A percentile compares a stretch with the other conserved stretches of the same genome.
These are phyloP conservation scores for Sugiyamaella marilandica DNA, from an alignment of 805 yeast genomes.

Conservation along the genomic window DNA sequence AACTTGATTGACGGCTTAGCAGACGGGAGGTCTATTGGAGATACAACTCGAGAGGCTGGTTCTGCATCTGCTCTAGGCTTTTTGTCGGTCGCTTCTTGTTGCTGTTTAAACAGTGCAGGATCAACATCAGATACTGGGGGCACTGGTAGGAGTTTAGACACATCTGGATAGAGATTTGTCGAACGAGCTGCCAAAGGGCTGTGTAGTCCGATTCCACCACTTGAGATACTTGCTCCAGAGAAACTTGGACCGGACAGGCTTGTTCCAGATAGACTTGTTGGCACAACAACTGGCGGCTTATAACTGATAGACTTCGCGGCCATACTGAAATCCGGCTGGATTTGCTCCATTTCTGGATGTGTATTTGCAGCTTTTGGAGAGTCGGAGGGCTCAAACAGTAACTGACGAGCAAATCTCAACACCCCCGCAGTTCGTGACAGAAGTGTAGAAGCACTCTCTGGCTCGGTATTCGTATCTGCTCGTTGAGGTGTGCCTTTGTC, in stretches of 20 bases:
- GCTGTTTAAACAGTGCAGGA: too few relatives aligned
- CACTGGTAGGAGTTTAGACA: neutral
- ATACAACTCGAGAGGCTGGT: neutral
- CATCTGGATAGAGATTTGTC: neutral
- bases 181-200: neutral
- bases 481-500: neutral
- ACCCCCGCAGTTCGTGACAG: slow-evolving; percentile 16
- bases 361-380: neutral
- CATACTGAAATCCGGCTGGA: too few relatives aligned
- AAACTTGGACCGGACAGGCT: too few relatives aligned
- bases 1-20: neutral
- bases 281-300: too few relatives aligned
- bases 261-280: too few relatives aligned
- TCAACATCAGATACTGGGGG: too few relatives aligned
- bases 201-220: neutral
- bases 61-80: too few relatives aligned
- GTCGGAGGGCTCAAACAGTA: slow-evolving; percentile 16
- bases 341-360: neutral
- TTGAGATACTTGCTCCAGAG: too few relatives aligned
- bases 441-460: neutral
- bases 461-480: neutral
- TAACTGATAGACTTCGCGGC: too few relatives aligned
- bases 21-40: neutral
- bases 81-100: too few relatives aligned
- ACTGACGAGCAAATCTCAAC: slow-evolving; percentile 17